Evolutionary conservation across 2,329 filamentous ascomycete genomes (phyloP), one percentile per base, ranked within the genome.

Genomic region (Scedosporium dehoogii): DNA sequence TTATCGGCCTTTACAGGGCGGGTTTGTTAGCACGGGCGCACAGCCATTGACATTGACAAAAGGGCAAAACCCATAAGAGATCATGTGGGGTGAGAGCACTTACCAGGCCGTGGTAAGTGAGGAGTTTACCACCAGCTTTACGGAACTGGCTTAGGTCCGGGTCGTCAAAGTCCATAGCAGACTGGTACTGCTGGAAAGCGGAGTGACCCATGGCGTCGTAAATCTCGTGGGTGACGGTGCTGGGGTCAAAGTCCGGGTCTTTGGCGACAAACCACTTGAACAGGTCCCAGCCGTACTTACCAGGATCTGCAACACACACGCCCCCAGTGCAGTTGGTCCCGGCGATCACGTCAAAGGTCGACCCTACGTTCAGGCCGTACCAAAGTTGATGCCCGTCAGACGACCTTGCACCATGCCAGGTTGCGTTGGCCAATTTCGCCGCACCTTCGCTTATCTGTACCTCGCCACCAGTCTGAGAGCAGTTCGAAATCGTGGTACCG

Each of bases 31-130:
- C 9, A 46, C 42, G 42, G 14, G n/a, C n/a, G 4, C 42, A 14
- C 42, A 46, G 42, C 42, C 42, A 46, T 29, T 29, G 27, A 3
- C 27, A 29, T 6, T 29, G 27, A 29, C 27, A 29, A 29, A 29
- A 29, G 5, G 27, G 6, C 27, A 29, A 29, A 29, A 29, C 25
- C 25, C 5, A 27, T 27, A 27, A 27, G 5, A 27, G 25, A 29
- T 6, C 27, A 3, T 29, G 27, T 29, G 27, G 27, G 4, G 6
- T 29, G 27, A 18, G 59, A 27, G 29, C 14, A 18, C 25, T 10
- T 29, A 51, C 61, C 6, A 71, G 62, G 21, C 76, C 76, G 64
- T 78, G 76, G 67, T 73, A 78, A 51, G 74, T 69, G 16, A 79
- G 21, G 2, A 78, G 56, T 66, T 78, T 78, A 41, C 73, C 73